A percentile compares a stretch with the other conserved stretches of the same genome.
Evolutionary conservation across 371 early-diverging fungal species (phyloP).

Genomic region (Apophysomyces sp.): DNA sequence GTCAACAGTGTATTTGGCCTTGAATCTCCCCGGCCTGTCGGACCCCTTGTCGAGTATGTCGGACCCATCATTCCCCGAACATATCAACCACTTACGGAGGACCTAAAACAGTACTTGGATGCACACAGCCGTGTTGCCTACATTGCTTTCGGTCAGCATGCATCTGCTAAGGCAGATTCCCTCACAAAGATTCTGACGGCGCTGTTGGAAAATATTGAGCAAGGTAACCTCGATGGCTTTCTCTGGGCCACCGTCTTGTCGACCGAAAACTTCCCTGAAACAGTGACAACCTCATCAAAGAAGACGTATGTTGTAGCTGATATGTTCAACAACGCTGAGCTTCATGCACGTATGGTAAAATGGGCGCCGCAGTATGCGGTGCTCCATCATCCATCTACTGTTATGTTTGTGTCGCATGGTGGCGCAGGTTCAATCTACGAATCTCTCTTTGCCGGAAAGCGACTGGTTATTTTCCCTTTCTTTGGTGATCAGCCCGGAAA

Average conservation of each 20-base stretch:
- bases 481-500: conserved; percentile 38
- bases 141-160: conserved; percentile 37
- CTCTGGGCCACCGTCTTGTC: conserved; percentile 28
- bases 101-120: conserved; percentile 13
- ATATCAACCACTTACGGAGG: conserved; percentile 6
- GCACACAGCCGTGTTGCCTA: conserved; percentile 22
- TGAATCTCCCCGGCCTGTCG: conserved; percentile 27
- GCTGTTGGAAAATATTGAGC: conserved; percentile 18
- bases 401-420: conserved; percentile 43
- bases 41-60: conserved; percentile 32
- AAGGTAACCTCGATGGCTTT: conserved; percentile 29
- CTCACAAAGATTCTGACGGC: conserved; percentile 10
- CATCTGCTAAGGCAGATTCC: conserved; percentile 4
- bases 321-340: neutral
- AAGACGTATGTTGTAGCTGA: conserved; percentile 7
- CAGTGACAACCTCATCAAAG: conserved; percentile 8
- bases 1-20: conserved; percentile 29
- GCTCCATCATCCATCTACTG: conserved; percentile 28
- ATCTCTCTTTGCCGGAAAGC: conserved; percentile 26
- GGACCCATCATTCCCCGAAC: conserved; percentile 33
- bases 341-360: conserved; percentile 10
- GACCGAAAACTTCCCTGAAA: conserved; percentile 7
- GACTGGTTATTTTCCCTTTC: conserved; percentile 30
- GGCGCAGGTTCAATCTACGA: conserved; percentile 38
- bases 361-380: conserved; percentile 48